phyloP scores from a whole-genome alignment of 2,329 filamentous ascomycete genomes.

The Truncatella angustata region DNA sequence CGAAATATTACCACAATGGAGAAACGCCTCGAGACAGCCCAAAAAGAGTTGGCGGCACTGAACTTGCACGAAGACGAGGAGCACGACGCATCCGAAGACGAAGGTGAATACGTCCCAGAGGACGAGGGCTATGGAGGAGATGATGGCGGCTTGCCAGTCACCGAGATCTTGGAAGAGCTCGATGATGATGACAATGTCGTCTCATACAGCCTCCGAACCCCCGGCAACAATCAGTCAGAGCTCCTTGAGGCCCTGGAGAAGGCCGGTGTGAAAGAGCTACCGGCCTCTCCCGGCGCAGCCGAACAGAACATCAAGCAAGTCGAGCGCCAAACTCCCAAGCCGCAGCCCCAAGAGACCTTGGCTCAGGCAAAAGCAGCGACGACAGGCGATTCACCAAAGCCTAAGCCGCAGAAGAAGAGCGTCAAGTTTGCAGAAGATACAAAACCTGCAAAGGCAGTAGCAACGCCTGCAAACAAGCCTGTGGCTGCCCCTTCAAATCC shows the following conservation, averaged over 20 bases:
- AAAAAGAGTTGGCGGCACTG: constrained; percentile 67
- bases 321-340: not conserved
- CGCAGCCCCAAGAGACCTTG: not conserved
- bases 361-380: not conserved
- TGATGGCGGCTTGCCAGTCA: constrained; percentile 73
- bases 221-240: constrained; percentile 65
- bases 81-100: constrained; percentile 43
- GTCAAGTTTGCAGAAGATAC: constrained; percentile 64
- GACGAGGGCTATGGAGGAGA: constrained; percentile 37
- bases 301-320: constrained; percentile 7
- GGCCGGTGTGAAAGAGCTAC: constrained; percentile 60
- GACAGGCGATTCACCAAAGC: not conserved
- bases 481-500: too few relatives aligned
- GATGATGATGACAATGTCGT: constrained; percentile 88
- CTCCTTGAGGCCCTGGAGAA: constrained; percentile 73
- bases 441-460: constrained; percentile 37
- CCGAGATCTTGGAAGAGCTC: constrained; percentile 87
- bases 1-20: constrained; percentile 70
- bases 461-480: too few relatives aligned
- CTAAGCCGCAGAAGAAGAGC: constrained; percentile 45
- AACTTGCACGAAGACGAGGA: constrained; percentile 58
- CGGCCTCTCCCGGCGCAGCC: constrained; percentile 23
- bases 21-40: constrained; percentile 57
- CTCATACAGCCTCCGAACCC: constrained; percentile 62
- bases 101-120: not conserved